Evolutionary conservation across 352 stramenopile species (phyloP), one percentile per base, ranked within the genome.

Genomic region (Phytophthora constricta): DNA sequence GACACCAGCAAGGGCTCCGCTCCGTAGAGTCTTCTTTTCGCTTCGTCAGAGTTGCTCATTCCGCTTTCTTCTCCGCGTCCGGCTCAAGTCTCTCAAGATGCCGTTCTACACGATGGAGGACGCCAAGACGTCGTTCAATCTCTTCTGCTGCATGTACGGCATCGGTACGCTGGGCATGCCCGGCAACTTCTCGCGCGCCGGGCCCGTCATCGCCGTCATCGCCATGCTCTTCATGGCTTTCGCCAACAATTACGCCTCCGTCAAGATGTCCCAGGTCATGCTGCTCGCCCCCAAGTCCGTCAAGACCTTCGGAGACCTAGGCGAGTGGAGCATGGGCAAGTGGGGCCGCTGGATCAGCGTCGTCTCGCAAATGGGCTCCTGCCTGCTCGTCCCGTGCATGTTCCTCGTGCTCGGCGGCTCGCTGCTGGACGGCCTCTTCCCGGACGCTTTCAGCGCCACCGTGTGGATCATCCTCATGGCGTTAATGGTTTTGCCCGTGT

Each of bases 201-300:
- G n/a, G n/a, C n/a, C n/a, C n/a, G n/a, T n/a, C n/a, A n/a, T n/a
- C n/a, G n/a, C n/a, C n/a, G n/a, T n/a, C 7, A 41, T 77, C 26
- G 76, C 66, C 19, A 67, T 80, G 33, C 25, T 76, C 4, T 82
- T 85, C 65, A 85, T 85, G 77, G 77, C 74, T 4, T 67, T 75
- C 33, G 72, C 74, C 60, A 85, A 85, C 69, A 59, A 81, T 47
- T 85, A 83, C 53, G 66, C 77, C 1, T 75, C 74, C 2, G 65
- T 86, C 22, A n/a, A 68, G 14, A 65, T 56, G 53, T 79, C 70
- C 59, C 80, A 80, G 59, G 63, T 76, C 28, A 65, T 87, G 61
- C 60, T 87, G 10, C 50, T 67, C 2, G 77, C 77, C 19, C 77
- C 77, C 7, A 60, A 58, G 45, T 60, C 56, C 1, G 74, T 87